A percentile compares a stretch with the other conserved stretches of the same genome.
Conservation (phyloP, 305 asterid genomes). For the Rubia balearica region DNA sequence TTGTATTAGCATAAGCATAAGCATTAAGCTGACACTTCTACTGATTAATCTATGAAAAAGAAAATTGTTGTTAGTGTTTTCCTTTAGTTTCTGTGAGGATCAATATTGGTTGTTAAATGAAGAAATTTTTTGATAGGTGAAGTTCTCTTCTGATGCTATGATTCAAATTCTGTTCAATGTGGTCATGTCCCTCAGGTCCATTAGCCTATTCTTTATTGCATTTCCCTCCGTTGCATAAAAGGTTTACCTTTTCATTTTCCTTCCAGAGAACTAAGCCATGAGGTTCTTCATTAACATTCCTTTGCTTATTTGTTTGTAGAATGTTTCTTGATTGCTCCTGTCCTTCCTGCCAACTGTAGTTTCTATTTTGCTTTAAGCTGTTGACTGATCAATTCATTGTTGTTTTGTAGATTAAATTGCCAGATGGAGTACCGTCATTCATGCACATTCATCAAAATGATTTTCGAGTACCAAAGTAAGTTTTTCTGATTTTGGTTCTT, state of each 20-base stretch:
- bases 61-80: not conserved
- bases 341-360: conserved; percentile 7
- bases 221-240: not conserved
- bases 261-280: not conserved
- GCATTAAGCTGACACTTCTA: not conserved
- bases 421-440: conserved; percentile 54
- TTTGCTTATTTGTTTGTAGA: conserved; percentile 2
- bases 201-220: not conserved
- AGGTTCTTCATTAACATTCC: not conserved
- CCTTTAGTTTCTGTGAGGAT: not conserved
- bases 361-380: not conserved
- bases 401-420: conserved; percentile 47
- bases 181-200: not conserved
- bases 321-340: conserved; percentile 10
- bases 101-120: conserved; percentile 6
- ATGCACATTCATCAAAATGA: conserved; percentile 58
- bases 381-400: conserved; percentile 22
- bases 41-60: not conserved
- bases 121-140: not conserved
- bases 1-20: not conserved
- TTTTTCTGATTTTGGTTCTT: conserved; percentile 10
- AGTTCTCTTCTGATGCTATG: not conserved
- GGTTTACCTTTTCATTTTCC: not conserved
- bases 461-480: conserved; percentile 58
- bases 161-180: not conserved